phyloP scores from a whole-genome alignment of 257 asterid genomes.

The Salvia miltiorrhiza region DNA sequence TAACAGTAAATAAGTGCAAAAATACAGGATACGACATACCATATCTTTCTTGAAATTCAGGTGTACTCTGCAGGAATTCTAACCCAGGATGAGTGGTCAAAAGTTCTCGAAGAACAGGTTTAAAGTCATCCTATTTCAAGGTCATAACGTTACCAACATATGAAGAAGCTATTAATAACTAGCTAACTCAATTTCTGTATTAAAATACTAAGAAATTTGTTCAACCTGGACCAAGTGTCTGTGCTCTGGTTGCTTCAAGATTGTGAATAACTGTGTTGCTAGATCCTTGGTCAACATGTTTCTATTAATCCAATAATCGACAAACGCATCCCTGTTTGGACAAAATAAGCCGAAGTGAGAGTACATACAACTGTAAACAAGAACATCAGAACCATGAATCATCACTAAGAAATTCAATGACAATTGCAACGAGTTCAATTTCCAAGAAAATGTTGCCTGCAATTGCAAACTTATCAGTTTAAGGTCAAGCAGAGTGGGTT shows the following conservation, averaged over 20 bases:
- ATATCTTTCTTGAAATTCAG: constrained; percentile 99
- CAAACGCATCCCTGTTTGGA: constrained; percentile 85
- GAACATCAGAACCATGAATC: constrained; percentile 16
- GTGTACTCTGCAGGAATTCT: constrained; percentile 97
- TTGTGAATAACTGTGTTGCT: constrained; percentile 69
- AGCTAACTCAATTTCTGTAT: background rate
- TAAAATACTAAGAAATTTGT: background rate
- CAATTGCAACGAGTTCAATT: background rate
- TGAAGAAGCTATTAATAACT: constrained; percentile 20
- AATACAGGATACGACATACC: constrained; percentile 44
- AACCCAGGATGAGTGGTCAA: constrained; percentile 97
- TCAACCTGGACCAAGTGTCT: constrained; percentile 74
- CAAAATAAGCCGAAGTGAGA: constrained; percentile 17
- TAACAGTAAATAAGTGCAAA: background rate
- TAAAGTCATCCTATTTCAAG: constrained; percentile 78
- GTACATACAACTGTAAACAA: constrained; percentile 8
- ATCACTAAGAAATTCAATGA: constrained; percentile 2
- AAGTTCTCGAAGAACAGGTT: constrained; percentile 91
- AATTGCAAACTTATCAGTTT: background rate
- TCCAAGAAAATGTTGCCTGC: background rate
- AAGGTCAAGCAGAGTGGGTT: background rate
- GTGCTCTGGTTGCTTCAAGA: constrained; percentile 84
- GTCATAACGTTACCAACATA: constrained; percentile 9
- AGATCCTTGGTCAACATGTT: constrained; percentile 88
- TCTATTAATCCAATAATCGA: constrained; percentile 77